phyloP scores from a whole-genome alignment of 2,329 filamentous ascomycete genomes.

The Colletotrichum chlorophyti region DNA sequence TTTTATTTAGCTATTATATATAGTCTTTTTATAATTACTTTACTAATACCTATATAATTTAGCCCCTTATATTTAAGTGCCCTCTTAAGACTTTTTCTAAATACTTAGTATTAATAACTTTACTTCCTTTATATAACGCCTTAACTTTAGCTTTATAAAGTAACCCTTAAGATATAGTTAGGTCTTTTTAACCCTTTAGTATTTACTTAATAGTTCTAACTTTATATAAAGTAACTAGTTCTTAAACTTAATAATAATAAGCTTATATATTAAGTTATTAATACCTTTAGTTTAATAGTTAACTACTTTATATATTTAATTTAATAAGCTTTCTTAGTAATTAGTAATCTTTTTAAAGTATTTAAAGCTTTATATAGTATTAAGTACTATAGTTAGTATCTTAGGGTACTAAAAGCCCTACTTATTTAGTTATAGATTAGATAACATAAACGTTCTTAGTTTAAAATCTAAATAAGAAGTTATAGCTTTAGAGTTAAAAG shows the following conservation, averaged over 20 bases:
- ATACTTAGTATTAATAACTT: not conserved
- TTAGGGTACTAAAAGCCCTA: not conserved
- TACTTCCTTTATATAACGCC: not conserved
- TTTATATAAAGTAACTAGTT: not conserved
- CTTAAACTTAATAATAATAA: not conserved
- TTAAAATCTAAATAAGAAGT: not conserved
- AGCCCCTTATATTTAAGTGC: not conserved
- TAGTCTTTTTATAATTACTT: not conserved
- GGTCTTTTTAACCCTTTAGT: not conserved
- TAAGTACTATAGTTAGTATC: not conserved
- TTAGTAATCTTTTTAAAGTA: not conserved
- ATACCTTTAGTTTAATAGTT: not conserved
- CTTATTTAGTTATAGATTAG: not conserved
- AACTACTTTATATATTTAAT: not conserved
- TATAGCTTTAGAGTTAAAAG: not conserved
- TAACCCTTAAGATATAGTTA: not conserved
- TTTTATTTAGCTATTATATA: not conserved
- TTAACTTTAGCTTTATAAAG: not conserved
- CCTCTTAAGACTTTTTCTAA: not conserved
- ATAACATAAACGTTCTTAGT: not conserved
- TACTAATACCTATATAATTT: not conserved
- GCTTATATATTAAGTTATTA: not conserved
- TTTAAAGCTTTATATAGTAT: not conserved
- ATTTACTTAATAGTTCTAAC: not conserved
- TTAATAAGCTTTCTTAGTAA: not conserved